Percentiles rank a stretch among this genome's conserved stretches.
These are phyloP conservation scores for Neopestalotiopsis sp. DNA, from an alignment of 2,329 filamentous ascomycete species.

Conservation along the genomic window DNA sequence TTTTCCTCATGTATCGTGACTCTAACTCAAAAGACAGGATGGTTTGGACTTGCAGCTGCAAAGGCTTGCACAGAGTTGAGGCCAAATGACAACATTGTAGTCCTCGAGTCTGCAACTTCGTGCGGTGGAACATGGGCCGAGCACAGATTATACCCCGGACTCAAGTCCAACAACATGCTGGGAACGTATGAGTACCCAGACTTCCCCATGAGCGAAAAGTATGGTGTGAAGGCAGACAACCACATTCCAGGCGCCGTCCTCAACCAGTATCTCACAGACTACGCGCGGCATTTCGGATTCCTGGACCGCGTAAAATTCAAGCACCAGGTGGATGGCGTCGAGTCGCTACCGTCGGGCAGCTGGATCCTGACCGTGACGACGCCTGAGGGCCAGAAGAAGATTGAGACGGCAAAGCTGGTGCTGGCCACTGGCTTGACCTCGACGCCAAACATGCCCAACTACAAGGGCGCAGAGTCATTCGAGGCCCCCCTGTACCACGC, in stretches of 20 bases:
- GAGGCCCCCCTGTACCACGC: conserved; percentile 57
- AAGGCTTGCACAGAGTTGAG: conserved; percentile 52
- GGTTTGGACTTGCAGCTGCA: conserved; percentile 46
- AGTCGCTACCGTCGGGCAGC: conserved; percentile 38
- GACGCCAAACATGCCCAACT: conserved; percentile 54
- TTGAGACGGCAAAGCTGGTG: conserved; percentile 53
- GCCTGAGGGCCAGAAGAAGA: conserved; percentile 13
- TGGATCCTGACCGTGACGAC: conserved; percentile 25
- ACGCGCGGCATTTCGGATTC: conserved; percentile 56
- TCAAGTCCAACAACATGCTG: conserved; percentile 48
- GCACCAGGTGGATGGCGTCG: conserved; percentile 51
- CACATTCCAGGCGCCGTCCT: conserved; percentile 63
- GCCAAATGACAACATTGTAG: conserved; percentile 41
- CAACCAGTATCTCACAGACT: conserved; percentile 59
- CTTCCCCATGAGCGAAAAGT: conserved; percentile 34
- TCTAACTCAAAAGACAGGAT: conserved; percentile 10
- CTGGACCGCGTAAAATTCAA: conserved; percentile 50
- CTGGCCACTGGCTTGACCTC: conserved; percentile 65
- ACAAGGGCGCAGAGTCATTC: conserved; percentile 53
- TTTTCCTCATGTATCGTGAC: too few relatives aligned
- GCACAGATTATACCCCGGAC: conserved; percentile 46
- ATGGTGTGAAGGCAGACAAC: conserved; percentile 47
- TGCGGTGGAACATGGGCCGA: conserved; percentile 48
- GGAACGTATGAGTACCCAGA: conserved; percentile 45
- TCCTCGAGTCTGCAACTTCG: conserved; percentile 46